Percentiles rank a stretch among this genome's conserved stretches.
These are phyloP conservation scores for Sclerotinia glacialis DNA, from an alignment of 2,329 filamentous ascomycete species.

Conservation along the genomic window DNA sequence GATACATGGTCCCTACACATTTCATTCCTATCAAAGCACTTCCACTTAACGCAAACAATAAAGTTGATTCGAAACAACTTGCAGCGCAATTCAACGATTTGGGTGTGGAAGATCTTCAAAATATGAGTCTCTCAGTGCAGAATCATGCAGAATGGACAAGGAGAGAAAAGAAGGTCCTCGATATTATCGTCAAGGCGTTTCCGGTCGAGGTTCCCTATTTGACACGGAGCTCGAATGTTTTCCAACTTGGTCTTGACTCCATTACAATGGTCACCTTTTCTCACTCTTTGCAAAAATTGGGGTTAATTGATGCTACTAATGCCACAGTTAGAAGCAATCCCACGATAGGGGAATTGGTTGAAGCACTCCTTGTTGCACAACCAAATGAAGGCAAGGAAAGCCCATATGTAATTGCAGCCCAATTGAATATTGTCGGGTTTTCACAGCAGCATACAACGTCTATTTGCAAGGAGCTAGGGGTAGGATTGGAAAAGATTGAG, in stretches of 20 bases:
- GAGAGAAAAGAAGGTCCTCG: slow-evolving; percentile 49
- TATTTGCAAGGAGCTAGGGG: slow-evolving; percentile 49
- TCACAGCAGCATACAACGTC: slow-evolving; percentile 36
- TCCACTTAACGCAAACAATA: slow-evolving; percentile 85
- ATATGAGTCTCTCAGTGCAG: slow-evolving; percentile 44
- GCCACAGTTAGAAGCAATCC: slow-evolving; percentile 65
- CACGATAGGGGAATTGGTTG: slow-evolving; percentile 47
- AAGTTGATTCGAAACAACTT: slow-evolving; percentile 72
- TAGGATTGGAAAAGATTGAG: slow-evolving; percentile 58
- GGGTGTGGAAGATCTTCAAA: slow-evolving; percentile 57
- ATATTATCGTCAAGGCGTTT: slow-evolving; percentile 48
- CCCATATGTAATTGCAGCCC: slow-evolving; percentile 40
- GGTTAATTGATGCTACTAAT: slow-evolving; percentile 59
- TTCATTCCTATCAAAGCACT: slow-evolving; percentile 69
- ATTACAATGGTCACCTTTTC: slow-evolving; percentile 76
- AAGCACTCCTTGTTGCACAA: slow-evolving; percentile 30
- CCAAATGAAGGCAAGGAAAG: slow-evolving; percentile 25
- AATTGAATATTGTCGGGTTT: slow-evolving; percentile 43
- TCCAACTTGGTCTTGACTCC: slow-evolving; percentile 84
- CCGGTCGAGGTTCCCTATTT: slow-evolving; percentile 41
- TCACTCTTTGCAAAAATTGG: slow-evolving; percentile 58
- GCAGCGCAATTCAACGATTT: slow-evolving; percentile 63
- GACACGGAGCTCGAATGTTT: slow-evolving; percentile 64
- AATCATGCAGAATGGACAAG: slow-evolving; percentile 39
- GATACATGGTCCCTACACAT: slow-evolving; percentile 90